Evolutionary conservation across 2,329 filamentous ascomycete genomes (phyloP).

Genomic region (Colletotrichum sp.): DNA sequence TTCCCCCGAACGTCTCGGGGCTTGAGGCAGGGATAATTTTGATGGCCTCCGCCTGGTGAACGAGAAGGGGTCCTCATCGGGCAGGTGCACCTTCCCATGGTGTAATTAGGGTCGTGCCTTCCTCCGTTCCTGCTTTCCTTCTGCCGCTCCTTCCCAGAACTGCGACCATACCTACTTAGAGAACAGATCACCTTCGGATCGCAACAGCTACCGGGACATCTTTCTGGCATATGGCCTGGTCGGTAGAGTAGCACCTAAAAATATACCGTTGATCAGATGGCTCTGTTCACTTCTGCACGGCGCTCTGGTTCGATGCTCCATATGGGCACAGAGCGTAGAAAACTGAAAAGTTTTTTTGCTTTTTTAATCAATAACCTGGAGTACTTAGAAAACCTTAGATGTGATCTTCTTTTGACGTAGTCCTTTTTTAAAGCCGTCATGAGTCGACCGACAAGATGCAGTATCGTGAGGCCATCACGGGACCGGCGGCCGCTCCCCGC

Average conservation of each 20-base stretch:
- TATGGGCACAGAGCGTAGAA: neutral
- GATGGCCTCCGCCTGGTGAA: too few species aligned
- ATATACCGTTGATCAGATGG: neutral
- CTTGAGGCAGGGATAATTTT: fast-evolving
- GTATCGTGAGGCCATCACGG: neutral
- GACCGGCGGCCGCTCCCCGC: neutral
- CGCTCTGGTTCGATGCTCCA: neutral
- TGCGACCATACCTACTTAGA: neutral
- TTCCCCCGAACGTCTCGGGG: neutral
- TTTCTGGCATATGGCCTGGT: neutral
- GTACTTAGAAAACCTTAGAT: neutral
- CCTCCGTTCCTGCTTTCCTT: neutral
- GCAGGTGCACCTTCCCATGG: too few species aligned
- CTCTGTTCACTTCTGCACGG: neutral
- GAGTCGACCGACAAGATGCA: neutral
- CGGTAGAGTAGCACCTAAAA: neutral
- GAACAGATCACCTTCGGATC: neutral
- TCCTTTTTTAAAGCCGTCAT: fast-evolving
- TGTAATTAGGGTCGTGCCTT: neutral
- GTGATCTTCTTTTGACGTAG: neutral
- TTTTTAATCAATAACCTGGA: too few species aligned
- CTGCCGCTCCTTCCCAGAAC: neutral
- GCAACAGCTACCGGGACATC: neutral
- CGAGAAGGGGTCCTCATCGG: fast-evolving
- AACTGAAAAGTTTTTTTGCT: neutral